phyloP scores from a whole-genome alignment of 1,139 yeast species.

The Pichia sp. region DNA sequence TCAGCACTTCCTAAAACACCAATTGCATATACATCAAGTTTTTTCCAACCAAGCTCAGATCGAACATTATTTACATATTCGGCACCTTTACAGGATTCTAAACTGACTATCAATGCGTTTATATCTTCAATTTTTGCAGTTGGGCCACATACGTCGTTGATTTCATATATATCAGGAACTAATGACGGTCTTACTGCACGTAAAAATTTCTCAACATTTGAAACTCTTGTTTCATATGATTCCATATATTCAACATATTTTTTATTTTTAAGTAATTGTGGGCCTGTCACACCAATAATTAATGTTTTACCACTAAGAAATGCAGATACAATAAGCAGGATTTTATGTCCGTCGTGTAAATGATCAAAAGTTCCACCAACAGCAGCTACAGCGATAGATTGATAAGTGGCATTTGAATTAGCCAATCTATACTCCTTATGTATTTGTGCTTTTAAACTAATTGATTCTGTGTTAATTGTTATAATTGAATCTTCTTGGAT shows the following conservation, averaged over 20 bases:
- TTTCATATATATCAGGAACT: conserved; percentile 45
- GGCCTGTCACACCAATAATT: conserved; percentile 82
- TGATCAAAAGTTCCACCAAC: conserved; percentile 98
- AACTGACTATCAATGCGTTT: conserved; percentile 73
- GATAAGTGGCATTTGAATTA: conserved; percentile 2
- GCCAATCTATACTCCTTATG: conserved; percentile 1
- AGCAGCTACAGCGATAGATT: conserved; percentile 35
- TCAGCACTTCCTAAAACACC: conserved; percentile 70
- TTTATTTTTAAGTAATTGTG: conserved; percentile 67
- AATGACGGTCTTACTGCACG: conserved; percentile 37
- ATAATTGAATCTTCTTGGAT: not conserved
- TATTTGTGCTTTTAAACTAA: no score
- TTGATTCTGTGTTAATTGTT: not conserved
- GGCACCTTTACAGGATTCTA: conserved; percentile 77
- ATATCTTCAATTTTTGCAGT: conserved; percentile 74
- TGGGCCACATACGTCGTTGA: conserved; percentile 91
- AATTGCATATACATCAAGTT: conserved; percentile 53
- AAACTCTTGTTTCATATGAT: conserved; percentile 46
- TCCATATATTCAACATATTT: conserved; percentile 65
- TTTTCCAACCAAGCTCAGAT: conserved; percentile 45
- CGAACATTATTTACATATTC: conserved; percentile 62
- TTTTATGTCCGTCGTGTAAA: conserved; percentile 91
- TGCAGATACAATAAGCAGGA: conserved; percentile 67
- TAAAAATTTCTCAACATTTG: conserved; percentile 44
- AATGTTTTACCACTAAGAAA: conserved; percentile 50